Percentiles rank a stretch among this genome's conserved stretches.
These are phyloP conservation scores for Phialophora chinensis DNA, from an alignment of 2,329 filamentous ascomycete species.

Conservation along the genomic window DNA sequence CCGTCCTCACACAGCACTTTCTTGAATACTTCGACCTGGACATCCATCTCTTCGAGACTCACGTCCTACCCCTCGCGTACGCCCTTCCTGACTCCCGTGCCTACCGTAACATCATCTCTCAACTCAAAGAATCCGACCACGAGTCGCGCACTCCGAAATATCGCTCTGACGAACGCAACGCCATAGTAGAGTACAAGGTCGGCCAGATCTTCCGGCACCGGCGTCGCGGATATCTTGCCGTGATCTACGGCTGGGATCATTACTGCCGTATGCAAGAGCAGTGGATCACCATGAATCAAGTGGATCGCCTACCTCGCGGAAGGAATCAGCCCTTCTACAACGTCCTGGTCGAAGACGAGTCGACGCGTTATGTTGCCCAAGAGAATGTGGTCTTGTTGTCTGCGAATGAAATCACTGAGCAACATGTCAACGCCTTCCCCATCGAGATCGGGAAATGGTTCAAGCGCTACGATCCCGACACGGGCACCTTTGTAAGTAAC, in stretches of 20 bases:
- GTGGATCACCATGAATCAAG: conserved; percentile 69
- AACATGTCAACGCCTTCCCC: conserved; percentile 32
- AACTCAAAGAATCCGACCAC: conserved; percentile 62
- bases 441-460: conserved; percentile 78
- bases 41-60: conserved; percentile 70
- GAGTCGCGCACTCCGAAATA: conserved; percentile 43
- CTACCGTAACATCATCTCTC: conserved; percentile 55
- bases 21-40: conserved; percentile 73
- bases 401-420: conserved; percentile 61
- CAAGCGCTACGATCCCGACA: conserved; percentile 75
- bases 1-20: conserved; percentile 69
- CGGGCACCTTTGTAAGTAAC: conserved; percentile 81
- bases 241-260: conserved; percentile 86
- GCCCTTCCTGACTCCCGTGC: conserved; percentile 59
- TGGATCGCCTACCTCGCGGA: conserved; percentile 65
- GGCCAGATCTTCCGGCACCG: conserved; percentile 86
- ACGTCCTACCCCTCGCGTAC: conserved; percentile 67
- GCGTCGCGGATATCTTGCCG: conserved; percentile 77
- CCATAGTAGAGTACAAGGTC: conserved; percentile 67
- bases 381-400: conserved; percentile 75
- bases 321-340: conserved; percentile 79
- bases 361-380: conserved; percentile 76
- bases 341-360: conserved; percentile 75
- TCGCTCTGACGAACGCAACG: conserved; percentile 40
- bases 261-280: conserved; percentile 65